Conservation (phyloP, 208 protist species). For the Acanthamoeba castellanii region DNA sequence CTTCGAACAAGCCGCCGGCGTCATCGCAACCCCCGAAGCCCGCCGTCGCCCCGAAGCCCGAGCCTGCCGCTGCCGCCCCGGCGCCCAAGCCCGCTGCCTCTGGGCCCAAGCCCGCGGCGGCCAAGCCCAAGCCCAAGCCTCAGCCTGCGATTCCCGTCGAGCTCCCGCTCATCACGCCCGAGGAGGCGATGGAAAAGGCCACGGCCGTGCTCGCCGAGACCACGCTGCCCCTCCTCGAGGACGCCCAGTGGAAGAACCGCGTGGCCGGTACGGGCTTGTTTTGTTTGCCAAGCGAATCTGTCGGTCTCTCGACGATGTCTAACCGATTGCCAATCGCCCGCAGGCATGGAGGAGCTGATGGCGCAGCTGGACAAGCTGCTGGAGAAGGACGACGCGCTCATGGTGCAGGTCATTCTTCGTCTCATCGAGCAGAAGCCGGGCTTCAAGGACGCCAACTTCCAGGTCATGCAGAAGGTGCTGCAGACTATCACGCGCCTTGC, state of each 20-base stretch:
- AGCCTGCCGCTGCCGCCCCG: background rate
- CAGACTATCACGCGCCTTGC: conserved; percentile 32
- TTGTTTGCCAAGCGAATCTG: too few relatives aligned
- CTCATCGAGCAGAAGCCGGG: conserved; percentile 60
- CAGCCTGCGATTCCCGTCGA: background rate
- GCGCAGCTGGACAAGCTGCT: conserved; percentile 44
- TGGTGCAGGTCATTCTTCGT: conserved; percentile 53
- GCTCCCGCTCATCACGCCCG: conserved; percentile 28
- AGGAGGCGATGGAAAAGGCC: conserved; percentile 68
- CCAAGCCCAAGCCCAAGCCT: conserved; percentile 17
- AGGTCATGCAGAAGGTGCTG: conserved; percentile 58
- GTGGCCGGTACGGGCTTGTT: too few relatives aligned
- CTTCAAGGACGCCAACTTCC: conserved; percentile 70
- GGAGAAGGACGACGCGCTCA: conserved; percentile 50
- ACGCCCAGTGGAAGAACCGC: conserved; percentile 49
- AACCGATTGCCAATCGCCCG: too few relatives aligned
- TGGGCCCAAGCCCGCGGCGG: conserved; percentile 1
- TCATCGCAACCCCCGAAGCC: background rate
- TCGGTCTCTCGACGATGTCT: too few relatives aligned
- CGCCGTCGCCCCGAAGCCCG: background rate
- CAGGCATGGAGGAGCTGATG: conserved; percentile 62
- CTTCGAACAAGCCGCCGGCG: background rate
- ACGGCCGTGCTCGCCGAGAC: conserved; percentile 13
- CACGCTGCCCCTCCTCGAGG: conserved; percentile 23
- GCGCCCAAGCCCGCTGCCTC: background rate